phyloP scores from a whole-genome alignment of 345 rosid species.

The Salix exigua region DNA sequence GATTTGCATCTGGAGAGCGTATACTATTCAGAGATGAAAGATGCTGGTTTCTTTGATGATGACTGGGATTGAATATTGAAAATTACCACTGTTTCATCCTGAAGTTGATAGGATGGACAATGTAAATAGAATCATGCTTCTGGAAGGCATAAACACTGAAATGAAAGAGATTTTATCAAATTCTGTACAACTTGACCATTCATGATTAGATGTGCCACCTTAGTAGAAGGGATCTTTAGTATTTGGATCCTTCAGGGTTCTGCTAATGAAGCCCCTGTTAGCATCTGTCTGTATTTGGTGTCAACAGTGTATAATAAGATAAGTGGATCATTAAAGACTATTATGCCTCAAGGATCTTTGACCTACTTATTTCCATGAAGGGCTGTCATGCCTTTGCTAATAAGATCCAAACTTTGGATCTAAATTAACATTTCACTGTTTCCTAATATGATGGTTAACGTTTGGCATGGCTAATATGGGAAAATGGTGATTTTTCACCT shows the following conservation, averaged over 20 bases:
- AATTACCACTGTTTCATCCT: neutral
- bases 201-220: neutral
- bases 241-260: neutral
- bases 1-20: conserved; percentile 74
- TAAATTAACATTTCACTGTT: too few species aligned
- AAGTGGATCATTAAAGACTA: neutral
- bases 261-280: neutral
- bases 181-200: neutral
- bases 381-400: neutral
- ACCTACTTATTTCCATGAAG: neutral
- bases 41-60: conserved; percentile 83
- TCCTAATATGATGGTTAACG: neutral
- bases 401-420: too few species aligned
- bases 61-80: conserved; percentile 66
- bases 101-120: neutral
- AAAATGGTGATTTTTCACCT: neutral
- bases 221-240: neutral
- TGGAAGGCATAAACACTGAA: neutral
- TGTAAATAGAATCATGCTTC: conserved; percentile 6
- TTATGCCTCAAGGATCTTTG: neutral
- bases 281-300: neutral
- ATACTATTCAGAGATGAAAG: conserved; percentile 94
- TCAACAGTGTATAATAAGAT: neutral
- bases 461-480: neutral
- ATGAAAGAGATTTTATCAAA: neutral